Base-by-base conservation (phyloP, 176 grass and related monocot species). In the Carex pumila region DNA sequence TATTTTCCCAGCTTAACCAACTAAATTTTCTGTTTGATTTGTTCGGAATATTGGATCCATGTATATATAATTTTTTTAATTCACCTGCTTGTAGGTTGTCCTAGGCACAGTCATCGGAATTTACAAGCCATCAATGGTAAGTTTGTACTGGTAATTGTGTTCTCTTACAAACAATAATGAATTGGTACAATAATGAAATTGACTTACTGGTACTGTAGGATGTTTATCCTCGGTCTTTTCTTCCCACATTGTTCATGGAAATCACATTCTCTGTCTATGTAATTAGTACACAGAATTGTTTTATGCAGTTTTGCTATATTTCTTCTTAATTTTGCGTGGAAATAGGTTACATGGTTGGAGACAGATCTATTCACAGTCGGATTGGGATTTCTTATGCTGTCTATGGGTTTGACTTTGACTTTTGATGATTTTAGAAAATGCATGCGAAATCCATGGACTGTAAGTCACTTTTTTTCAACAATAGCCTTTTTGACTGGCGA, bases 341-440 rank as follows among this genome's bases (percentile, higher is more conserved):
- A 78, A 78, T 83, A 95, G 96, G 96, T 99, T 83, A 99, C 96
- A 63, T 99, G 96, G 93, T 83, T 99, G 86, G 93, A 95, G 72
- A 99, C 96, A 0, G 93, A 99, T 84, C 92, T 99, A 83, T 99
- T 99, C 84, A 99, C 93, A 39, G 14, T 93, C 1, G 91, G 91
- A 30, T 88, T 99, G 80, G 93, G 96, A 78, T 99, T 99, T 21
- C 89, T 99, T 57, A 99, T 95, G 96, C 87, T 95, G 22, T 99
- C 96, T 3, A 95, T 99, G 96, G 96, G 96, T 78, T 80, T 99
- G 55, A 99, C 96, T 52, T 87, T 99, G 72, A 93, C 91, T 76
- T 95, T 99, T 43, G 93, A 99, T 43, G 96, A 99, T 93, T 99
- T 99, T 87, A 95, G 71, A 83, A 95, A 88, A 93, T 99, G 93